Conservation (phyloP, 2,329 filamentous ascomycete species). For the Aureobasidium namibiae region DNA sequence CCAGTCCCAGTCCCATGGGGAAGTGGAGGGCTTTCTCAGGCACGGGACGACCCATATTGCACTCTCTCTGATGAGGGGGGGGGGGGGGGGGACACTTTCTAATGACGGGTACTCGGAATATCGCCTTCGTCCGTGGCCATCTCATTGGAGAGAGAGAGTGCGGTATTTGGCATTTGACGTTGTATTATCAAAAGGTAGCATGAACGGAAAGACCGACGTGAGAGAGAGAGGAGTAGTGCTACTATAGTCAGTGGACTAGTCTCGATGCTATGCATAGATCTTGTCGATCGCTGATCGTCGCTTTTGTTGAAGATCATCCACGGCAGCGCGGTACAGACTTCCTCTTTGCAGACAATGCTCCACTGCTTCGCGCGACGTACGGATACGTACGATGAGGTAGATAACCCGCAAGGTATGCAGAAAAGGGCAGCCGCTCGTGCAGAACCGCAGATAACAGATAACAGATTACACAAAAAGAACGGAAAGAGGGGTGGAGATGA, state of each 20-base stretch:
- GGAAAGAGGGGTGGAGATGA: no score
- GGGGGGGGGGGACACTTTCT: no score
- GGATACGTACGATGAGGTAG: neutral
- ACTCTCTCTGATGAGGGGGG: no score
- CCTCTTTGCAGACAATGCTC: neutral
- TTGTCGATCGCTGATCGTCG: neutral
- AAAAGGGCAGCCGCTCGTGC: neutral
- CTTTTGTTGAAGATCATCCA: neutral
- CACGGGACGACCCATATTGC: neutral
- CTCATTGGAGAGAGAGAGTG: neutral
- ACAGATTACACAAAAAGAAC: no score
- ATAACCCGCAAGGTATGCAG: neutral
- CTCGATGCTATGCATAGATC: neutral
- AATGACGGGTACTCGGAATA: neutral
- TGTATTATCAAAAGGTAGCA: no score
- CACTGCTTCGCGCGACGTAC: neutral
- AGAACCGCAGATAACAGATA: no score
- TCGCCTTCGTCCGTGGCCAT: no score
- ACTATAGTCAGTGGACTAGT: neutral
- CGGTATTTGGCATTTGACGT: neutral
- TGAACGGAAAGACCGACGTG: no score
- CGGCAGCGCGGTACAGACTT: neutral
- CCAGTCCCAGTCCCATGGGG: constrained; percentile 1
- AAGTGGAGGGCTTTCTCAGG: neutral
- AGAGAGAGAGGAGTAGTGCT: neutral